Conservation (phyloP, 176 grass and related monocot species). For the Rhipidocladum racemiflorum region DNA sequence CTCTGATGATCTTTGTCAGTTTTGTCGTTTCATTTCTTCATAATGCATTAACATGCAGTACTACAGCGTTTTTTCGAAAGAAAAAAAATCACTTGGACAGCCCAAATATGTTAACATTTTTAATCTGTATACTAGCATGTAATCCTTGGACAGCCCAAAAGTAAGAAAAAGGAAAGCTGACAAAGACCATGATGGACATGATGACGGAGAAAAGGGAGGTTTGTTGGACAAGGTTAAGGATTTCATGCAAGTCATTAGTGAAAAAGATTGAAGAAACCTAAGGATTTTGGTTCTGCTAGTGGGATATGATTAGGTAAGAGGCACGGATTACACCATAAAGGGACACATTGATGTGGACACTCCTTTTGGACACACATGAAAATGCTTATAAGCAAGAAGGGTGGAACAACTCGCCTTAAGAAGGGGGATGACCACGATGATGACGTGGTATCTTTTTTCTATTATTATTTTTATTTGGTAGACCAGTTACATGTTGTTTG, state of each 20-base stretch:
- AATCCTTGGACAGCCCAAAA: constrained; percentile 44
- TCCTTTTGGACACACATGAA: no score
- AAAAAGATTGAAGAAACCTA: constrained; percentile 64
- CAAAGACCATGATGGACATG: constrained; percentile 5
- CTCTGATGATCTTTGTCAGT: background rate
- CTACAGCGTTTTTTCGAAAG: background rate
- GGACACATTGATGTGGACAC: no score
- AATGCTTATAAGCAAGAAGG: constrained; percentile 74
- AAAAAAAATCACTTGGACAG: background rate
- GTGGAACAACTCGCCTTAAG: constrained; percentile 74
- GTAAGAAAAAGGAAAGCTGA: constrained; percentile 35
- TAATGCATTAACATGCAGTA: background rate
- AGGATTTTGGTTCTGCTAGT: constrained; percentile 23
- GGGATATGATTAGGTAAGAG: no score
- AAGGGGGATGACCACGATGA: constrained; percentile 58
- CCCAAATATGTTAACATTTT: background rate
- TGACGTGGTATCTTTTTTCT: constrained; percentile 46
- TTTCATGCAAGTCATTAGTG: constrained; percentile 69
- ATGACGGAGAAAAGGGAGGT: constrained; percentile 32
- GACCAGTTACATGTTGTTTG: background rate
- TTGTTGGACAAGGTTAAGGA: constrained; percentile 73
- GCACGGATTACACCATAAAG: no score
- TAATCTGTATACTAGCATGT: constrained; percentile 27
- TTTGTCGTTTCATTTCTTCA: background rate
- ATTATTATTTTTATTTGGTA: background rate